Evolutionary conservation across 2,329 filamentous ascomycete genomes (phyloP).

Genomic region (Cordyceps cicadae): DNA sequence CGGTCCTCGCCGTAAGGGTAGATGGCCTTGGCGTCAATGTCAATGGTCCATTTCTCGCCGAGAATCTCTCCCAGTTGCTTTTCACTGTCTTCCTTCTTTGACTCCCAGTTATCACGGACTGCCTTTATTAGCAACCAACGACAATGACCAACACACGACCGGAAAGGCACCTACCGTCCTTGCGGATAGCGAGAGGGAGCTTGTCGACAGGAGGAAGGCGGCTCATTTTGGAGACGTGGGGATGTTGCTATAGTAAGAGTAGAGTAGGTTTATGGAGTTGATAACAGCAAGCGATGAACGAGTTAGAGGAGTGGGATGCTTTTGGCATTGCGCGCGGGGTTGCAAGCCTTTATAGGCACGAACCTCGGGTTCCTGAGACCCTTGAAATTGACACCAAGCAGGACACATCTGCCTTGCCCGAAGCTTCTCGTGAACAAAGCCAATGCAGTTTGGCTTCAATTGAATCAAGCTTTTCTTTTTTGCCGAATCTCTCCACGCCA

Average conservation of each 20-base stretch:
- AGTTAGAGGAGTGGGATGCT: background rate
- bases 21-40: conserved; percentile 38
- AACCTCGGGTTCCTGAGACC: background rate
- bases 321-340: background rate
- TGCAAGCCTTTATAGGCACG: background rate
- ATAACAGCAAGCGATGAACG: background rate
- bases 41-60: conserved; percentile 41
- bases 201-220: conserved; percentile 39
- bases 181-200: conserved; percentile 42
- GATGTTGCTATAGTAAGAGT: background rate
- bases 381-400: background rate
- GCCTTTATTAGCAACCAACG: background rate
- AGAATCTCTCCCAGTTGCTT: conserved; percentile 35
- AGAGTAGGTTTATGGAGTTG: background rate
- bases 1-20: conserved; percentile 37
- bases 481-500: background rate
- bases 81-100: conserved; percentile 36
- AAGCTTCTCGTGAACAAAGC: background rate
- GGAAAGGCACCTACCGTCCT: conserved; percentile 34
- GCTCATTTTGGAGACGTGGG: conserved; percentile 2
- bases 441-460: background rate
- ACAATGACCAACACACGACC: too few species aligned
- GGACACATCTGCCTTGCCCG: background rate
- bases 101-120: conserved; percentile 48
- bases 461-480: too few species aligned